A percentile compares a stretch with the other conserved stretches of the same genome.
These are phyloP conservation scores for Nicotiana tabacum DNA, from an alignment of 257 asterid species.

Conservation along the genomic window DNA sequence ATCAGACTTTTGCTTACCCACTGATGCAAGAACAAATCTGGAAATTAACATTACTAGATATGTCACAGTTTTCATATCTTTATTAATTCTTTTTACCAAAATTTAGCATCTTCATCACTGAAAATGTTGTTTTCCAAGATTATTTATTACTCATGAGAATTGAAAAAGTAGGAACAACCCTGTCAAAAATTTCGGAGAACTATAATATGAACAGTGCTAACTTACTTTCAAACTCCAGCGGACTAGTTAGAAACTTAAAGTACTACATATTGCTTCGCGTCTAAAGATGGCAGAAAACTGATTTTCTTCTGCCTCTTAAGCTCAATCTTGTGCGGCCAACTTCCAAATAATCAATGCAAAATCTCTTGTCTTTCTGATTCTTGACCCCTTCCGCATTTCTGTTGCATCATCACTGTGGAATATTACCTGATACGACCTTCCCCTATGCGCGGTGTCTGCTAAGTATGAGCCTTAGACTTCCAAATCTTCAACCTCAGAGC, in stretches of 20 bases:
- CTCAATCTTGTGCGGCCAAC: background rate
- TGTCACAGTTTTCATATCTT: no score
- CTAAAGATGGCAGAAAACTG: background rate
- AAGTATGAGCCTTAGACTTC: conserved; percentile 28
- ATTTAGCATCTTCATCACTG: no score
- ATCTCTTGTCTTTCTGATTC: background rate
- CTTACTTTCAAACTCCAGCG: background rate
- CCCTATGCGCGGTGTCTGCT: background rate
- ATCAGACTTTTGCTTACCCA: no score
- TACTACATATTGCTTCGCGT: background rate
- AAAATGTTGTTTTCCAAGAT: no score
- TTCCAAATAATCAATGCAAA: background rate
- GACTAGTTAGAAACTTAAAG: background rate
- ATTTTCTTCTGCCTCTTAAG: background rate
- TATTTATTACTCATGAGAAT: no score
- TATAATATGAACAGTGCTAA: background rate
- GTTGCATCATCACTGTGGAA: background rate
- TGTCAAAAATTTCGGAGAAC: background rate
- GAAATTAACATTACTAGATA: no score
- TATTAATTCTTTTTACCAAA: no score
- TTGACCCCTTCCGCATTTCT: background rate
- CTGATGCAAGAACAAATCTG: no score
- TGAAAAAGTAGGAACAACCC: no score
- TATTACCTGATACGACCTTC: background rate
- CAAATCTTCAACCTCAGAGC: conserved; percentile 54